Conservation (phyloP, 2,329 filamentous ascomycete genomes). For the Penicillium sp. region DNA sequence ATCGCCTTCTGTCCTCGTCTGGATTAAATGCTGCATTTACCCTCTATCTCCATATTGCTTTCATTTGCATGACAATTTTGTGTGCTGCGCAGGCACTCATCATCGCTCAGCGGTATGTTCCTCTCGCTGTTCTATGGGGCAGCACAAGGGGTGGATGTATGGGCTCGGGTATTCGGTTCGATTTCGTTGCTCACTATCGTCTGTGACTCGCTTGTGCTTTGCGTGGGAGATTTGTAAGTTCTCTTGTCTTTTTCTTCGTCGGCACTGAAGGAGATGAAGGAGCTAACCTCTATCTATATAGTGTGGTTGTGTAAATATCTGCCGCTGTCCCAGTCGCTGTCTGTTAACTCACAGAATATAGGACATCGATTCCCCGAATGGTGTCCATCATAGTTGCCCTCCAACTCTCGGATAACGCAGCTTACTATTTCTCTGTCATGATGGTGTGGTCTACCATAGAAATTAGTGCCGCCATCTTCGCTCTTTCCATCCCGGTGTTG, state of each 20-base stretch:
- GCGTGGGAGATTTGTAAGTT: background rate
- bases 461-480: background rate
- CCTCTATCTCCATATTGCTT: background rate
- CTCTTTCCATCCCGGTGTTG: background rate
- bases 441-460: background rate
- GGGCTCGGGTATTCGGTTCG: background rate
- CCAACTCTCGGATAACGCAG: background rate
- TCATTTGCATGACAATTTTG: background rate
- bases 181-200: background rate
- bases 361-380: background rate
- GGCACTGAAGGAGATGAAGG: background rate
- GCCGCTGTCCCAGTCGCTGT: too few species aligned
- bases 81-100: background rate
- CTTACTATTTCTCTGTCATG: background rate
- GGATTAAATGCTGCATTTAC: background rate
- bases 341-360: background rate
- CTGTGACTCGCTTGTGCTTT: background rate
- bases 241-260: background rate
- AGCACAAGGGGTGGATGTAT: background rate
- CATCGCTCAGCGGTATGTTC: background rate
- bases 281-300: background rate
- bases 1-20: background rate
- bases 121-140: background rate
- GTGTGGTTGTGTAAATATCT: background rate
- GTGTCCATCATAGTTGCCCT: background rate